Conservation (phyloP, 352 stramenopile species). For the Sclerospora graminicola region DNA sequence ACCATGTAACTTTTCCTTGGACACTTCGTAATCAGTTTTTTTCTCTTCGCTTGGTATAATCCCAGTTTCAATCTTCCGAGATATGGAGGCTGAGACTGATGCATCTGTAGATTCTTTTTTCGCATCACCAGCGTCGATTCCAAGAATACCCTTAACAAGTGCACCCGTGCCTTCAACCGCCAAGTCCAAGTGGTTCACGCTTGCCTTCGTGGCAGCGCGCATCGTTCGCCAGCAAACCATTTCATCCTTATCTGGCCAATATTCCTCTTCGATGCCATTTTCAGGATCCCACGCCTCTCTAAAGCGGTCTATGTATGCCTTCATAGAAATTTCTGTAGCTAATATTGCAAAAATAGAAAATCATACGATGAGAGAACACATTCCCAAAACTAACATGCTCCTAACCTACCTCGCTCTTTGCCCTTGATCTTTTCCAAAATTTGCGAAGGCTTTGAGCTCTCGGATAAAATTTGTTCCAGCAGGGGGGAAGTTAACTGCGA, state of each 20-base stretch:
- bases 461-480: slow-evolving; percentile 71
- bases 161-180: slow-evolving; percentile 45
- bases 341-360: slow-evolving; percentile 1
- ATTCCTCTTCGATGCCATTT: slow-evolving; percentile 92
- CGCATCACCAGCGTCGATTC: slow-evolving; percentile 15
- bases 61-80: slow-evolving; percentile 2
- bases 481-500: slow-evolving; percentile 33
- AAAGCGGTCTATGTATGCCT: slow-evolving; percentile 82
- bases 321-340: slow-evolving; percentile 60
- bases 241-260: slow-evolving; percentile 91
- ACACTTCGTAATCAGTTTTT: background rate
- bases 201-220: slow-evolving; percentile 64
- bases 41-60: slow-evolving; percentile 10
- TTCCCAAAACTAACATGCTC: background rate
- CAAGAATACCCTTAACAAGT: slow-evolving; percentile 67
- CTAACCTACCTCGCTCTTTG: slow-evolving; percentile 33
- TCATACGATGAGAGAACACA: background rate
- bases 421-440: slow-evolving; percentile 74
- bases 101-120: slow-evolving; percentile 10
- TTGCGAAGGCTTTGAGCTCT: slow-evolving; percentile 59
- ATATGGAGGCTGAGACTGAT: slow-evolving; percentile 3
- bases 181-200: slow-evolving; percentile 59
- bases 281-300: slow-evolving; percentile 91
- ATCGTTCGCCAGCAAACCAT: slow-evolving; percentile 84
- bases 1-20: slow-evolving; percentile 4